Percentiles rank a stretch among this genome's conserved stretches.
Conservation (phyloP, 2,329 filamentous ascomycete genomes). For the Stachybotrys echinatus region DNA sequence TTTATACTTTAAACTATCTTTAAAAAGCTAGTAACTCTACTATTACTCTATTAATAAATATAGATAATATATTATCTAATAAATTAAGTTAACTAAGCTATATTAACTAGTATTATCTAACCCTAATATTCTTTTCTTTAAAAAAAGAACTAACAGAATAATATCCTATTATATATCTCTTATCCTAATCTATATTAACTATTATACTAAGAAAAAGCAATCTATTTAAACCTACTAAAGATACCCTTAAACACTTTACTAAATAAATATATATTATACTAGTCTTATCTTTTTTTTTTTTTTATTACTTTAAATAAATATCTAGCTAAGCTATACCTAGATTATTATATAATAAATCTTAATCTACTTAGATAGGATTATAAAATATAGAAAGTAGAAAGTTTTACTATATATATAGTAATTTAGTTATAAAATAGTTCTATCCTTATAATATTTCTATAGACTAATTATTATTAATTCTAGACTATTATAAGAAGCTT, state of each 20-base stretch:
- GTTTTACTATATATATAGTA: neutral
- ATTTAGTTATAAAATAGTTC: neutral
- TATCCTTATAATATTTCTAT: neutral
- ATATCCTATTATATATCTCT: neutral
- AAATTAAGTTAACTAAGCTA: no score
- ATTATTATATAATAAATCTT: neutral
- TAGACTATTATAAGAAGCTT: constrained; percentile 14
- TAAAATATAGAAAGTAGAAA: neutral
- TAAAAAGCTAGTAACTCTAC: no score
- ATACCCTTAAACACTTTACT: neutral
- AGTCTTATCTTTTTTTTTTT: no score
- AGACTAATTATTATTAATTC: neutral
- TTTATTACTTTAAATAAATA: no score
- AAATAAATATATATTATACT: neutral
- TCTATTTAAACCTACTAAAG: neutral
- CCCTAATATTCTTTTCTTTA: neutral
- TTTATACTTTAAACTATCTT: no score
- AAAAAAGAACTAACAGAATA: neutral
- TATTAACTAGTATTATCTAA: no score
- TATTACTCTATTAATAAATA: no score
- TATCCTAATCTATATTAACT: neutral
- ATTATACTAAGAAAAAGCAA: neutral
- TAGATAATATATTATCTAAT: no score
- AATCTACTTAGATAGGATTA: neutral
- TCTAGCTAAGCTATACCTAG: no score